Base-by-base conservation (phyloP, 306 rosid genomes). In the Styphnolobium japonicum region DNA sequence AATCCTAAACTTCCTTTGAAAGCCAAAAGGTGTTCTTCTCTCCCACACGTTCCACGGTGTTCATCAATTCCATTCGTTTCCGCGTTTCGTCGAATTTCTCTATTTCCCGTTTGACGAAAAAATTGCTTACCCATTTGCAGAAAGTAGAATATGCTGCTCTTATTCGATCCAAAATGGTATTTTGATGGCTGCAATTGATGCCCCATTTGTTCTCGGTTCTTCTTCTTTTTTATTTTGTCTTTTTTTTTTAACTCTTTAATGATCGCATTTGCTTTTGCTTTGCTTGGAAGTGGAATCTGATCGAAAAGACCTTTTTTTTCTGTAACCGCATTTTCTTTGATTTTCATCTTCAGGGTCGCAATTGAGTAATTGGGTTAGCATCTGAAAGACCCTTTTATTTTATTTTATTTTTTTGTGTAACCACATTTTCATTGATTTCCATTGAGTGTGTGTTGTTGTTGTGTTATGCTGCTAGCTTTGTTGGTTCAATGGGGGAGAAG, bases 401-500 rank as follows among this genome's bases (percentile, higher is more conserved):
- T n/a, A n/a, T n/a, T n/a, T n/a, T n/a, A n/a, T n/a, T n/a, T n/a
- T n/a, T n/a, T n/a, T n/a, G n/a, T n/a, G n/a, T n/a, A n/a, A n/a
- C n/a, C n/a, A n/a, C n/a, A n/a, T 33, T 33, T 33, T 33, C 36
- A 33, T 33, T 33, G 5, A 3, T 5, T 5, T 5, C 3, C 3
- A 3, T 2, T 33, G 3, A 5, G 3, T 33, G 36, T 33, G 36
- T 33, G 3, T 3, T 33, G 36, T 33, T 33, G 5, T 33, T 3
- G 19, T 43, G 45, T 39, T 68, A 66, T 39, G 4, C 5, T 0
- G 45, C 18, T 4, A 60, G 11, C 18, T 48, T 22, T 27, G 36
- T 10, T 21, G 22, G 46, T 46, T 27, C 23, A 21, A 82, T 75
- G 81, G 83, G 33, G 27, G 66, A 56, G 4, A 27, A 71, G 10